A percentile compares a stretch with the other conserved stretches of the same genome.
Evolutionary conservation across 768 basidiomycete species (phyloP).

Genomic region (Steccherinum ochraceum): DNA sequence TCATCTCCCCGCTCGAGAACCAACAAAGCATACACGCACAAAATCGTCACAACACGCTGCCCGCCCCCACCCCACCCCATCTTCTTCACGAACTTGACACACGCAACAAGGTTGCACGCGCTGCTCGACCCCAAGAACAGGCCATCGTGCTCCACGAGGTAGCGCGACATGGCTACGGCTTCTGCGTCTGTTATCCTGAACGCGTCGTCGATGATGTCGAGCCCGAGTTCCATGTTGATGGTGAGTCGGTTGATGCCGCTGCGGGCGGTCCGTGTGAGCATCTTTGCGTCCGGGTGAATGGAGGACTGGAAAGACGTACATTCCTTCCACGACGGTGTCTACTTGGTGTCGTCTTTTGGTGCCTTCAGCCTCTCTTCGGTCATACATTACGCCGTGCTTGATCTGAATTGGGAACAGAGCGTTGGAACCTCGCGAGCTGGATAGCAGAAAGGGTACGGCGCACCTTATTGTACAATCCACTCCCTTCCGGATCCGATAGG

Average conservation of each 20-base stretch:
- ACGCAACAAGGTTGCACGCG: constrained; percentile 94
- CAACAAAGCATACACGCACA: constrained; percentile 45
- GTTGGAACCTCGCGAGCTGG: not conserved
- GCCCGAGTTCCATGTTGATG: constrained; percentile 79
- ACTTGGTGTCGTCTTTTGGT: constrained; percentile 91
- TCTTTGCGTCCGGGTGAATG: no score
- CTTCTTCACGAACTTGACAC: constrained; percentile 69
- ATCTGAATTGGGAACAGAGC: constrained; percentile 36
- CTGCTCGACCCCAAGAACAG: constrained; percentile 94
- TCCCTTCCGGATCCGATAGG: constrained; percentile 89
- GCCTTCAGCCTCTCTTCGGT: constrained; percentile 88
- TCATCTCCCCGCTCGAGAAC: not conserved
- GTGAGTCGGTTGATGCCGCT: constrained; percentile 94
- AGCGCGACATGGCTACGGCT: constrained; percentile 93
- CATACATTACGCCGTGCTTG: constrained; percentile 92
- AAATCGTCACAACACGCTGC: constrained; percentile 77
- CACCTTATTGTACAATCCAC: constrained; percentile 92
- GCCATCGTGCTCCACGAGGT: constrained; percentile 85
- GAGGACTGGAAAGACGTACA: constrained; percentile 37
- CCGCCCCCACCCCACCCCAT: constrained; percentile 62
- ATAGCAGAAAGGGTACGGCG: not conserved
- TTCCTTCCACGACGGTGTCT: constrained; percentile 93
- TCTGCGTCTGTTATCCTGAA: constrained; percentile 92
- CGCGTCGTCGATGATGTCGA: constrained; percentile 84
- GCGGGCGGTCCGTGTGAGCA: no score